phyloP scores from a whole-genome alignment of 805 yeast species.

The Kazachstania martiniae region DNA sequence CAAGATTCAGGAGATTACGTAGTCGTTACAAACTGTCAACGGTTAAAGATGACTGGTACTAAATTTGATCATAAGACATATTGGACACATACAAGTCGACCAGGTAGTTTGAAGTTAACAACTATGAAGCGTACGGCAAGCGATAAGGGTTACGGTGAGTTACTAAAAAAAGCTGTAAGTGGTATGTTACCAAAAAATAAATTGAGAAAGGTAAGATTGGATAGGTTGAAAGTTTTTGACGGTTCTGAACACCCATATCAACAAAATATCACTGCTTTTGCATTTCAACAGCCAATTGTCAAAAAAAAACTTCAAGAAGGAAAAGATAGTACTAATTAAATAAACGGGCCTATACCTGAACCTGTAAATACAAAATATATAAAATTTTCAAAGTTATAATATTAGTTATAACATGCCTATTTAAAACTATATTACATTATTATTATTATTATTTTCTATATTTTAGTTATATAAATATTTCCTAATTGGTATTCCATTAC shows the following conservation, averaged over 20 bases:
- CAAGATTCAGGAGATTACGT: slow-evolving; percentile 94
- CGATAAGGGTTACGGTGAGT: slow-evolving; percentile 82
- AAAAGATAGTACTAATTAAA: background rate
- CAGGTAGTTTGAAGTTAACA: slow-evolving; percentile 76
- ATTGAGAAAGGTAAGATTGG: slow-evolving; percentile 66
- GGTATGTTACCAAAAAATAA: slow-evolving; percentile 95
- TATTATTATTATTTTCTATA: slow-evolving; percentile 1
- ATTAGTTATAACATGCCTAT: no score
- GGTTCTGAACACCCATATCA: slow-evolving; percentile 83
- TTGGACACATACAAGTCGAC: slow-evolving; percentile 81
- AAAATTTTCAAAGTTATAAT: background rate
- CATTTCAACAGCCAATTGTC: slow-evolving; percentile 47
- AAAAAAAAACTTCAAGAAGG: slow-evolving; percentile 28
- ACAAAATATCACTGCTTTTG: slow-evolving; percentile 73
- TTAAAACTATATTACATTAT: slow-evolving; percentile 4
- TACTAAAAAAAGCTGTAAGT: slow-evolving; percentile 76
- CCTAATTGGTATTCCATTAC: slow-evolving; percentile 1
- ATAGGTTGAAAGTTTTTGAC: slow-evolving; percentile 76
- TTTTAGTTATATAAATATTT: background rate
- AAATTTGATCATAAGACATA: slow-evolving; percentile 73
- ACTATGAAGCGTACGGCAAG: slow-evolving; percentile 69
- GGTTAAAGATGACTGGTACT: slow-evolving; percentile 73
- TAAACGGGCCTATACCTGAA: no score
- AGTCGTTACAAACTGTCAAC: slow-evolving; percentile 86
- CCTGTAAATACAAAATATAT: no score